phyloP scores from a whole-genome alignment of 108 stramenopile species.

The Skeletonema grethae region DNA sequence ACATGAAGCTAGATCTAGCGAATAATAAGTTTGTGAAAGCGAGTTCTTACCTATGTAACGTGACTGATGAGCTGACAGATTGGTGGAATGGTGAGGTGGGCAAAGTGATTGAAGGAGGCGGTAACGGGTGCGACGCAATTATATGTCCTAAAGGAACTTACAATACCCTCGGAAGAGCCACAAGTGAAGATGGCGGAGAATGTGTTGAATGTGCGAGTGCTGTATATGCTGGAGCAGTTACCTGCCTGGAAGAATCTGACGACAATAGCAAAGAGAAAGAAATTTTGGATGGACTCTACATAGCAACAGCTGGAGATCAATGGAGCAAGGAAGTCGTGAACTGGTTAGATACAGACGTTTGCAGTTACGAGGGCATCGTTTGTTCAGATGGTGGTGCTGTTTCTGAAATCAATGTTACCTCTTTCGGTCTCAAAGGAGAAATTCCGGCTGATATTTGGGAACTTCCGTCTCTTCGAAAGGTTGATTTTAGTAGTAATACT shows the following conservation, averaged over 20 bases:
- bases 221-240: constrained; percentile 57
- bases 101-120: constrained; percentile 36
- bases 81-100: constrained; percentile 53
- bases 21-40: constrained; percentile 33
- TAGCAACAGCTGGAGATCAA: constrained; percentile 54
- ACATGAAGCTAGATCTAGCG: constrained; percentile 43
- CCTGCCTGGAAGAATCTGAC: constrained; percentile 51
- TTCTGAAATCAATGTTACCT: constrained; percentile 50
- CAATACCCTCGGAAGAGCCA: constrained; percentile 66
- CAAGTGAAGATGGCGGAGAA: constrained; percentile 39
- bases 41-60: constrained; percentile 15
- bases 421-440: constrained; percentile 56
- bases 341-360: constrained; percentile 62
- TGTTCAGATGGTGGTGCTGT: constrained; percentile 54
- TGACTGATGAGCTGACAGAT: constrained; percentile 19
- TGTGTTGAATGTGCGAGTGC: constrained; percentile 55
- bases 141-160: constrained; percentile 71
- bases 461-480: constrained; percentile 55
- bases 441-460: constrained; percentile 69
- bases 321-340: constrained; percentile 56
- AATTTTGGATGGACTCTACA: constrained; percentile 58
- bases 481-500: constrained; percentile 69
- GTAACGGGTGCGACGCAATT: constrained; percentile 73
- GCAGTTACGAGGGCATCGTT: constrained; percentile 77
- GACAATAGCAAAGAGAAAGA: constrained; percentile 47